Conservation (phyloP, 345 rosid genomes). For the Carallia brachiata region DNA sequence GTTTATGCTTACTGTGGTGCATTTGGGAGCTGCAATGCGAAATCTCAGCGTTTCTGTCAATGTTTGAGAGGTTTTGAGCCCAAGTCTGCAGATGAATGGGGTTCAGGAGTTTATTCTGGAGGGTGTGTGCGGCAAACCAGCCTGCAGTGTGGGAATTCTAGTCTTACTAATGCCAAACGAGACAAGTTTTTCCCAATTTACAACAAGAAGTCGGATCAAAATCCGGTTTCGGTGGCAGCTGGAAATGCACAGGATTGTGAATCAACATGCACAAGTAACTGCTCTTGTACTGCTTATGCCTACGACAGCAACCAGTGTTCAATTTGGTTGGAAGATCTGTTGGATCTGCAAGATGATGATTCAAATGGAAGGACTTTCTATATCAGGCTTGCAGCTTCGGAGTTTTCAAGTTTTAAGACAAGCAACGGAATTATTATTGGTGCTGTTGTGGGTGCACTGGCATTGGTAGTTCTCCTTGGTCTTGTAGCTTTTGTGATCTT, state of each 20-base stretch:
- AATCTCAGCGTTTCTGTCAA: too few species aligned
- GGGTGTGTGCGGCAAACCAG: too few species aligned
- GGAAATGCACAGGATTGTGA: slow-evolving; percentile 17
- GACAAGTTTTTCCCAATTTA: not conserved
- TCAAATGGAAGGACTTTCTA: not conserved
- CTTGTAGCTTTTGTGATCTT: slow-evolving; percentile 25
- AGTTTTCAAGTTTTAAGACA: slow-evolving; percentile 22
- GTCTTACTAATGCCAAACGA: slow-evolving; percentile 1
- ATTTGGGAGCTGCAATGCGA: too few species aligned
- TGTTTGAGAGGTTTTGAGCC: too few species aligned
- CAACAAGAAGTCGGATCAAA: not conserved
- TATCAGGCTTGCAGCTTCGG: slow-evolving; percentile 11
- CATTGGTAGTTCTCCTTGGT: slow-evolving; percentile 26
- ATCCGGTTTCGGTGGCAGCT: not conserved
- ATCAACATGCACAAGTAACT: slow-evolving; percentile 5
- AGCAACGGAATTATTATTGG: slow-evolving; percentile 38
- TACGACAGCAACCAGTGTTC: not conserved
- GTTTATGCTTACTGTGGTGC: too few species aligned
- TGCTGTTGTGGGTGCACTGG: slow-evolving; percentile 39
- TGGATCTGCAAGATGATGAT: not conserved
- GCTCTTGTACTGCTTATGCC: slow-evolving; percentile 4
- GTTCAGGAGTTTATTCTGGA: too few species aligned
- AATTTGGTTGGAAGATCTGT: slow-evolving; percentile 10
- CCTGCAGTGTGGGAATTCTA: slow-evolving; percentile 9
- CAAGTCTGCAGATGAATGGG: too few species aligned